Percentiles rank a stretch among this genome's conserved stretches.
Conservation (phyloP, 75 land plant species). For the Sequoia sempervirens region DNA sequence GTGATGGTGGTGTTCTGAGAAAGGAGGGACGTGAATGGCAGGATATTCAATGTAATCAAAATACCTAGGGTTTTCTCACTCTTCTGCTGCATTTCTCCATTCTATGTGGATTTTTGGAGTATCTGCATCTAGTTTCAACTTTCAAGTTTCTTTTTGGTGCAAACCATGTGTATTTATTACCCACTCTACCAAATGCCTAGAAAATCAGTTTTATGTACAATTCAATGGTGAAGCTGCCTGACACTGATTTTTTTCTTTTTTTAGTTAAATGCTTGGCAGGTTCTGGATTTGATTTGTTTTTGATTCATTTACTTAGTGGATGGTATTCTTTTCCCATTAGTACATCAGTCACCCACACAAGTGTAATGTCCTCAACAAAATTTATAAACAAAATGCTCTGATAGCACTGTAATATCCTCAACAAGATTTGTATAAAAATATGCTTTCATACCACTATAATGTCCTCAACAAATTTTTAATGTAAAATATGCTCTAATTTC, state of each 20-base stretch:
- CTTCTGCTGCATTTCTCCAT: background rate
- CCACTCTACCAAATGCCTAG: background rate
- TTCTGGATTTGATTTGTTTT: background rate
- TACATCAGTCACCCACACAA: background rate
- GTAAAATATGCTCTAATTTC: no score
- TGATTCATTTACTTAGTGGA: background rate
- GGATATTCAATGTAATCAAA: background rate
- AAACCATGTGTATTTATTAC: no score
- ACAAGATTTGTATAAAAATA: no score
- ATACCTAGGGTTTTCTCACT: background rate
- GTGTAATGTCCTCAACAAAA: no score
- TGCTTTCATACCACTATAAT: no score
- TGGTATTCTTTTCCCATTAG: background rate
- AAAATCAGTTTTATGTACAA: background rate
- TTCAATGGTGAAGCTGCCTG: background rate
- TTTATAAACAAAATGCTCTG: no score
- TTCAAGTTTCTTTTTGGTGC: background rate
- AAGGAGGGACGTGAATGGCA: background rate
- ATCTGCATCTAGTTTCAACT: background rate
- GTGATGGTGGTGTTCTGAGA: background rate
- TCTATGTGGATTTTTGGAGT: background rate
- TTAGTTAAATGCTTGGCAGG: background rate
- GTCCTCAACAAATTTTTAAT: no score
- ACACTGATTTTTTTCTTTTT: background rate
- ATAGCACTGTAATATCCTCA: no score